Base-by-base conservation (phyloP, 2,329 filamentous ascomycete species). In the Botrytis squamosa region DNA sequence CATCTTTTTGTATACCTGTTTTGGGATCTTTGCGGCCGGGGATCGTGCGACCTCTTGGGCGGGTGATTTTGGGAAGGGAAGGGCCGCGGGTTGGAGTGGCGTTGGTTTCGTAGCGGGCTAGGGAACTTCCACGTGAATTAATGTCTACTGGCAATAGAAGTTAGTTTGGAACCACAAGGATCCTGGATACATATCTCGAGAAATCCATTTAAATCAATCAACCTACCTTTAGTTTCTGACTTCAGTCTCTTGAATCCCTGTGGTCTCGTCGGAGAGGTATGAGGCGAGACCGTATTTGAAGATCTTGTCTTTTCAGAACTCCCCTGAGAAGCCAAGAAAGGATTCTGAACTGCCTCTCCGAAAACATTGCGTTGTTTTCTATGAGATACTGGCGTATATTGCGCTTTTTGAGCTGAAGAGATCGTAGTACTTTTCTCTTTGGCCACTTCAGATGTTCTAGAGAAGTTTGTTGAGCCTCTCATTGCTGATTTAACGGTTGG, bases 291-390 rank as follows among this genome's bases (percentile, higher is more conserved):
- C 33, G 71, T 46, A 36, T 36, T 46, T 1, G 71, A 73, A 29
- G 29, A 69, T 29, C n/a, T 69, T 16, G 66, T 62, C 46, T 57
- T 59, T 49, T 36, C 64, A 1, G 52, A 46, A 7, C 64, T 49
- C n/a, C 22, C 49, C 3, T 60, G 64, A 12, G 64, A 60, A 33
- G 9, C 16, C 33, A 72, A 40, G 38, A 74, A 74, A 12, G 75
- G 69, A 46, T 75, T 75, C n/a, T 62, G 55, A 40, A 70, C 22
- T 33, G 52, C 36, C n/a, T 71, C 71, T n/a, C 71, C 71, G 36
- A 75, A 75, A 29, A 74, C 0, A 7, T 46, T 74, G 33, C 67
- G 72, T 62, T 74, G 69, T 25, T 64, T 75, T 52, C 64, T 70
- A 5, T 29, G n/a, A 57, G 42, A 38, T 8, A 72, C 29, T 29